Base-by-base conservation (phyloP, 2,329 filamentous ascomycete genomes). In the Orbilia javanica region DNA sequence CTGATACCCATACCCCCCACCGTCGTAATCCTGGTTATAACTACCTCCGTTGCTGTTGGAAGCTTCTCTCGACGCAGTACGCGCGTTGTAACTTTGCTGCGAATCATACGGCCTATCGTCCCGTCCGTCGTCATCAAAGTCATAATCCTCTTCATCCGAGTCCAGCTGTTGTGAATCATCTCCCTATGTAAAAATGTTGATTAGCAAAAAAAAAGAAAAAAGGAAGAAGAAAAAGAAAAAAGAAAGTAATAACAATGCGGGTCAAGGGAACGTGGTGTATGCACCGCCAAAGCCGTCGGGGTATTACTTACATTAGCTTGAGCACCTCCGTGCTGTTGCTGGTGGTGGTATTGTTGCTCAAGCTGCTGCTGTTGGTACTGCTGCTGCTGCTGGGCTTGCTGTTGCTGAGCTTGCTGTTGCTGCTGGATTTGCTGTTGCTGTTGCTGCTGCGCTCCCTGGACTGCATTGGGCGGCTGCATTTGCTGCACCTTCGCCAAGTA, bases 401-500 rank as follows among this genome's bases (percentile, higher is more conserved):
- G 39, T 64, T 83, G 39, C 52, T 68, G 34, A 22, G 69, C 81
- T 79, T 82, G 82, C 52, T 83, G 79, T 25, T 81, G 79, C 34
- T 81, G 79, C n/a, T 70, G 44, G 22, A 80, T 65, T 60, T 81
- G 79, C 70, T 84, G 83, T 60, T 81, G 79, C 70, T 84, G 83
- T 83, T 85, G 74, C 80, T 85, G 81, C 69, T 80, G 79, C 39
- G 81, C 83, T 80, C 86, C 84, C 79, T 86, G 84, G 64, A 96
- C 93, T 85, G 97, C 93, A 83, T 97, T 93, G 10, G 46, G 46
- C 50, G 96, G 96, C 84, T 99, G 96, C 93, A 97, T 97, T 82
- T 96, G 94, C 85, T 99, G 96, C 53, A 99, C 96, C 84, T 98
- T 99, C 79, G 96, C 96, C 80, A 99, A 88, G 84, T 99, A 99